These are phyloP conservation scores for Phalaenopsis hybrid DNA, from an alignment of 116 monocot genomes.

Conservation along the genomic window DNA sequence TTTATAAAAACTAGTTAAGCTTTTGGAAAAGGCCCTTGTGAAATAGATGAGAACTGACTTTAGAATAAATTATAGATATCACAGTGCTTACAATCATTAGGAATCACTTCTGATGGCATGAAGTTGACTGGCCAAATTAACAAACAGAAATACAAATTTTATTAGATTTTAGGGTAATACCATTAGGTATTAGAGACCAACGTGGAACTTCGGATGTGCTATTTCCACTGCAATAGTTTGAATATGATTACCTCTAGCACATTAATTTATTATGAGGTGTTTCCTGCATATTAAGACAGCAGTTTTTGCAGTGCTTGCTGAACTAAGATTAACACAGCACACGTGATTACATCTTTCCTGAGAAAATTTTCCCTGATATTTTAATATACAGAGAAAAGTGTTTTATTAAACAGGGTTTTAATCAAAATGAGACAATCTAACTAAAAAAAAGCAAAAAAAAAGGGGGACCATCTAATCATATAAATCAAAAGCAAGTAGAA, in stretches of 20 bases:
- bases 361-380: not conserved
- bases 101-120: not conserved
- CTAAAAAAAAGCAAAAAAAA: too few species aligned
- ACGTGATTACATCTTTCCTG: not conserved
- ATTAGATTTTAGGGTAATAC: not conserved
- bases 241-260: not conserved
- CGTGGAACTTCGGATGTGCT: not conserved
- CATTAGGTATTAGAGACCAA: not conserved
- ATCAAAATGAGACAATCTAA: not conserved
- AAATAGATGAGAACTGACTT: not conserved
- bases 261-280: not conserved
- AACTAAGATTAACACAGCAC: not conserved
- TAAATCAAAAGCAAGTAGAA: conserved; percentile 1
- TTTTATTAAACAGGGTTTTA: not conserved
- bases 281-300: not conserved
- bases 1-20: too few species aligned
- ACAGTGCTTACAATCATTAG: not conserved
- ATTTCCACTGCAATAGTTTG: not conserved
- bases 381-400: not conserved
- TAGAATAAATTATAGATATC: not conserved
- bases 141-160: not conserved
- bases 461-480: not conserved
- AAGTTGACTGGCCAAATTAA: not conserved
- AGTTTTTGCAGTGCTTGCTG: not conserved
- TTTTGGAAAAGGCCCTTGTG: not conserved